Base-by-base conservation (phyloP, 2,329 filamentous ascomycete genomes). In the Microdochium trichocladiopsis region DNA sequence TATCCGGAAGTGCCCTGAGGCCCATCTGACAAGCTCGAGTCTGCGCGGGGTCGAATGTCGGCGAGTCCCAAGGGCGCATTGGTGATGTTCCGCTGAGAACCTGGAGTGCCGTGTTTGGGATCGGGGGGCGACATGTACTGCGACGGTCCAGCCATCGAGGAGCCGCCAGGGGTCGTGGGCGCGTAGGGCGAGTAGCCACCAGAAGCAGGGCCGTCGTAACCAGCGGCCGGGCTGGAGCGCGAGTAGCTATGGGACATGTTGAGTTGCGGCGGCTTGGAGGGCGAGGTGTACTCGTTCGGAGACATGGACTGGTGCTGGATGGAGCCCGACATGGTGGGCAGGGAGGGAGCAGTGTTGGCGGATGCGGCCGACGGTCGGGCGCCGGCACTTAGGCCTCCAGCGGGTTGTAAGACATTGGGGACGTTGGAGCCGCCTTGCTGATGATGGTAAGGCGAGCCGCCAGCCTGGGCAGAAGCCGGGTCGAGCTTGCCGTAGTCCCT, bases 21-120 rank as follows among this genome's bases (percentile, higher is more conserved):
- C 49, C 84, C 82, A 59, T 95, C 90, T 18, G 85, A 84, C 63
- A 94, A 79, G 65, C 82, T 85, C 50, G 88, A 92, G 65, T 96
- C 90, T 58, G 88, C 88, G 53, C 90, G 83, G 11, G 91, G 90
- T 53, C 93, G 81, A 66, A 97, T 96, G 68, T 97, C 93, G 55
- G 91, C 89, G 45, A 97, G 80, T 16, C 91, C 94, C 28, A 97
- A 79, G 2, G 93, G 93, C 9, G 92, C 95, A 66, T 94, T 93
- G 58, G 90, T 88, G 51, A 84, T 71, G 55, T 76, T 79, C 57
- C 81, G 81, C 78, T 72, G 86, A 66, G 70, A 83, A 49, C 74
- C 78, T 9, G 80, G 74, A 43, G 76, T 72, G 57, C 69, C 72
- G 66, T 84, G 85, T 60, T 82, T 83, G 53, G 71, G 60, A 37